Percentiles rank a stretch among this genome's conserved stretches.
phyloP scores from a whole-genome alignment of 2,329 filamentous ascomycete species.

The Alternaria metachromatica region DNA sequence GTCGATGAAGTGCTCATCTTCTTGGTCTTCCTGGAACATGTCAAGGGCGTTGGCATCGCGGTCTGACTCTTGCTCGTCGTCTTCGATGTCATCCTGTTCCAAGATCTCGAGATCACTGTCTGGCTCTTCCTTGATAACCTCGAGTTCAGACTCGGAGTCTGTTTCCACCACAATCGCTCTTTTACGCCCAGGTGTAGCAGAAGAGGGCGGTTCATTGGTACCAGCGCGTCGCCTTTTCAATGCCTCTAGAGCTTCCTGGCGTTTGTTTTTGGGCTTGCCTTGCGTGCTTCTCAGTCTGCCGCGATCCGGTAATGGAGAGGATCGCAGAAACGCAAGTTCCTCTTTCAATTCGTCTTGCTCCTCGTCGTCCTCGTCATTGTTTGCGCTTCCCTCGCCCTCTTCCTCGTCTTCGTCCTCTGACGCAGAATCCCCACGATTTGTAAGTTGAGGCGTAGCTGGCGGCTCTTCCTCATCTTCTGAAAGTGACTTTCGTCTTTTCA shows the following conservation, averaged over 20 bases:
- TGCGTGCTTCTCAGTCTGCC: slow-evolving; percentile 33
- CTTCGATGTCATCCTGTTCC: slow-evolving; percentile 33
- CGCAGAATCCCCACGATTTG: slow-evolving; percentile 31
- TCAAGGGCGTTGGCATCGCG: slow-evolving; percentile 44
- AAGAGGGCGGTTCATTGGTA: slow-evolving; percentile 32
- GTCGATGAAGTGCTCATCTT: slow-evolving; percentile 69
- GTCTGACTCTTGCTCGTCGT: slow-evolving; percentile 29
- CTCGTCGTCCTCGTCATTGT: slow-evolving; percentile 20
- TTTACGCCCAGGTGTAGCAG: slow-evolving; percentile 30
- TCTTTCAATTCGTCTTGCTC: slow-evolving; percentile 53
- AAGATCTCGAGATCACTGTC: slow-evolving; percentile 22
- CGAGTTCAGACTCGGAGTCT: slow-evolving; percentile 38
- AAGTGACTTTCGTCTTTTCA: slow-evolving; percentile 1
- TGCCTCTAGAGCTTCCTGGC: slow-evolving; percentile 53
- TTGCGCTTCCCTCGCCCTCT: slow-evolving; percentile 2
- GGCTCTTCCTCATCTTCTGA: slow-evolving; percentile 10
- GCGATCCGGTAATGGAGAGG: slow-evolving; percentile 39
- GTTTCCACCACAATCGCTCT: slow-evolving; percentile 30
- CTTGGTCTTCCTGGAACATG: slow-evolving; percentile 60
- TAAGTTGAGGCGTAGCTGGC: slow-evolving; percentile 12
- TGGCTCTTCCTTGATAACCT: slow-evolving; percentile 44
- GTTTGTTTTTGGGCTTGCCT: slow-evolving; percentile 40
- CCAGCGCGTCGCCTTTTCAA: slow-evolving; percentile 52
- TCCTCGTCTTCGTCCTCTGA: slow-evolving; percentile 24
- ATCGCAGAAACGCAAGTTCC: slow-evolving; percentile 54